phyloP scores from a whole-genome alignment of 352 stramenopile genomes.

The Pseudoperonospora humuli region DNA sequence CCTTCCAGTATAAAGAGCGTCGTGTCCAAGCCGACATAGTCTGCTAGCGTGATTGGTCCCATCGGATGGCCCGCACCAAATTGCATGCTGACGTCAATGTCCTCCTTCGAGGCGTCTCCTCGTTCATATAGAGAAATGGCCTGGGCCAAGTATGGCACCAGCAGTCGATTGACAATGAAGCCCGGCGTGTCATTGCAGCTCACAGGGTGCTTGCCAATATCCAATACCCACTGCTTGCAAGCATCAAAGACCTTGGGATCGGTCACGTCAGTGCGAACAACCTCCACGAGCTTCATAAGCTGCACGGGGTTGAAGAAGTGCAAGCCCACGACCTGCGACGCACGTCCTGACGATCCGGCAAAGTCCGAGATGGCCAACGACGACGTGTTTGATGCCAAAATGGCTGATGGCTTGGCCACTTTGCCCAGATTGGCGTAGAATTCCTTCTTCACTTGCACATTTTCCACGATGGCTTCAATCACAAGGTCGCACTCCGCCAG shows the following conservation, averaged over 20 bases:
- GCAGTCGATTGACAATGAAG: conserved; percentile 96
- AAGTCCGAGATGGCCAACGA: conserved; percentile 93
- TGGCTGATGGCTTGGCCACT: conserved; percentile 86
- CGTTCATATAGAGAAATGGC: conserved; percentile 93
- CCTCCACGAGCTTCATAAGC: conserved; percentile 94
- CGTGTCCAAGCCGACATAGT: conserved; percentile 97
- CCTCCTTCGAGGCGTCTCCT: conserved; percentile 89
- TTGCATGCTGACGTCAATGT: conserved; percentile 98
- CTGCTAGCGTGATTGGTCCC: conserved; percentile 89
- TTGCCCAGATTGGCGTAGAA: conserved; percentile 91
- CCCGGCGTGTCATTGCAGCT: conserved; percentile 93
- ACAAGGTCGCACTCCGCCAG: conserved; percentile 92
- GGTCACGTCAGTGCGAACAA: conserved; percentile 92
- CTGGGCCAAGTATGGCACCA: conserved; percentile 73
- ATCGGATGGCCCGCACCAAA: conserved; percentile 96
- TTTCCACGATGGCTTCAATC: conserved; percentile 98
- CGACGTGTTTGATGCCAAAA: conserved; percentile 97
- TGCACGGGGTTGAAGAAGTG: conserved; percentile 98
- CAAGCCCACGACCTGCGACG: conserved; percentile 92
- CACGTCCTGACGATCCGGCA: conserved; percentile 85
- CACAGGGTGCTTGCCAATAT: conserved; percentile 92
- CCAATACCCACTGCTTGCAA: conserved; percentile 85
- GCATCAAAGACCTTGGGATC: conserved; percentile 88
- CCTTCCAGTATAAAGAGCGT: conserved; percentile 93
- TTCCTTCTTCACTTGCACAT: conserved; percentile 89